Conservation (phyloP, 176 grass and related monocot species). For the Avena atlantica region DNA sequence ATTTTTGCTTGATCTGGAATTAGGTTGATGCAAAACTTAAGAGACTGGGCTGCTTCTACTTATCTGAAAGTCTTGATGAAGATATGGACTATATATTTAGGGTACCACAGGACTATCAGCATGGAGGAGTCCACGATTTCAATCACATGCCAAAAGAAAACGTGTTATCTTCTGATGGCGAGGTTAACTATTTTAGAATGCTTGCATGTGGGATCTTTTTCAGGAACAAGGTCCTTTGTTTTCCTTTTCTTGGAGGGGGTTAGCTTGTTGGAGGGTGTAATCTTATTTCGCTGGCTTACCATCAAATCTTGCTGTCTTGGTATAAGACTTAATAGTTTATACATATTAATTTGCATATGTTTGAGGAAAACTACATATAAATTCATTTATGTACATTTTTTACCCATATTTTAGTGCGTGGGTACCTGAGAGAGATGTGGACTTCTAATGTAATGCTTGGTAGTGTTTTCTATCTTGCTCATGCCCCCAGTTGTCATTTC, state of each 20-base stretch:
- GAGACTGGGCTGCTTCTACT: constrained; percentile 88
- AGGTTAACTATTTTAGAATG: constrained; percentile 44
- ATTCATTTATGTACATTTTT: background rate
- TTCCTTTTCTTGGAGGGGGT: background rate
- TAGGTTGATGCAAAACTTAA: constrained; percentile 83
- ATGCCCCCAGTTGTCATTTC: constrained; percentile 15
- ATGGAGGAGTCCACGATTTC: constrained; percentile 57
- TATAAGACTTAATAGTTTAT: constrained; percentile 22
- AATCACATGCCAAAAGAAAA: constrained; percentile 52
- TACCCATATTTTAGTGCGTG: constrained; percentile 6
- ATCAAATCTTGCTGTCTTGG: background rate
- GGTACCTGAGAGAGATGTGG: constrained; percentile 6
- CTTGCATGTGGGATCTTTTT: background rate
- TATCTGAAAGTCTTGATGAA: constrained; percentile 96
- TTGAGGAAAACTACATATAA: background rate
- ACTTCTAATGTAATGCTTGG: constrained; percentile 1
- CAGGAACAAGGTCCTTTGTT: background rate
- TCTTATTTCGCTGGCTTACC: constrained; percentile 37
- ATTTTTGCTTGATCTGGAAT: constrained; percentile 39
- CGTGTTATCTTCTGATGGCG: constrained; percentile 61
- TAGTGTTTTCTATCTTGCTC: background rate
- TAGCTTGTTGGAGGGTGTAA: constrained; percentile 23
- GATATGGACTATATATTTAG: constrained; percentile 85
- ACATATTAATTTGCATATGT: constrained; percentile 25
- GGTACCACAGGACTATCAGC: constrained; percentile 64